These are phyloP conservation scores for Flaveria brownii DNA, from an alignment of 129 eudicot species.

Conservation along the genomic window DNA sequence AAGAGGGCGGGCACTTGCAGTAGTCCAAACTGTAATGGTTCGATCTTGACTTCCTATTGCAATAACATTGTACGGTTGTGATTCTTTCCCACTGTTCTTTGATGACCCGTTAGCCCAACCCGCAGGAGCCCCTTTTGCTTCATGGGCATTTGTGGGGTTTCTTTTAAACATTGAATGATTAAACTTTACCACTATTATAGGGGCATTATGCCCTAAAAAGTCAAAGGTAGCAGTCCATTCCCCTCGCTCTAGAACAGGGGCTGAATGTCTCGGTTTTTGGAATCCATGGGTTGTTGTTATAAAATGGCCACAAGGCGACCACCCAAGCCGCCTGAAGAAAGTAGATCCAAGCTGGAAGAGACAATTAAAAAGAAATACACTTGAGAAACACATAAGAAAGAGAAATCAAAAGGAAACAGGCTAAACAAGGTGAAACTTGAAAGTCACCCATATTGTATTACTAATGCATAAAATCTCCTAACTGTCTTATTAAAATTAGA, in stretches of 20 bases:
- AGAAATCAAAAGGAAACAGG: no score
- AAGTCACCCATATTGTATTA: no score
- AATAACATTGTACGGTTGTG: conserved; percentile 85
- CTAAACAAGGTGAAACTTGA: no score
- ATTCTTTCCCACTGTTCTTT: conserved; percentile 72
- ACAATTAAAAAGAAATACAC: background rate
- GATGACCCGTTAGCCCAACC: conserved; percentile 90
- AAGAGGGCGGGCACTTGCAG: conserved; percentile 99
- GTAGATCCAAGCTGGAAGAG: conserved; percentile 91
- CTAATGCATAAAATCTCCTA: no score
- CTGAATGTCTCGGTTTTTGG: conserved; percentile 98
- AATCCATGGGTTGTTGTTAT: conserved; percentile 96
- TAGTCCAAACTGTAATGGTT: conserved; percentile 97
- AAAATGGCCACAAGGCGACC: conserved; percentile 99
- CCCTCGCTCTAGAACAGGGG: conserved; percentile 98
- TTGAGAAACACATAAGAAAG: background rate
- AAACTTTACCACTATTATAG: conserved; percentile 90
- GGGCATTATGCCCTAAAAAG: conserved; percentile 97
- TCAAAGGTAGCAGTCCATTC: conserved; percentile 99
- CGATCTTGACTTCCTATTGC: conserved; percentile 99
- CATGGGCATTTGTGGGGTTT: conserved; percentile 47
- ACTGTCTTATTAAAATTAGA: no score
- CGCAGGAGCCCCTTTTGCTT: conserved; percentile 53
- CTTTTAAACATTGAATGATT: conserved; percentile 91
- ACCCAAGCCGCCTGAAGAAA: conserved; percentile 98